Evolutionary conservation across 2,329 filamentous ascomycete species (phyloP), one percentile per base, ranked within the genome.

Genomic region (Gnomoniopsis sp.): DNA sequence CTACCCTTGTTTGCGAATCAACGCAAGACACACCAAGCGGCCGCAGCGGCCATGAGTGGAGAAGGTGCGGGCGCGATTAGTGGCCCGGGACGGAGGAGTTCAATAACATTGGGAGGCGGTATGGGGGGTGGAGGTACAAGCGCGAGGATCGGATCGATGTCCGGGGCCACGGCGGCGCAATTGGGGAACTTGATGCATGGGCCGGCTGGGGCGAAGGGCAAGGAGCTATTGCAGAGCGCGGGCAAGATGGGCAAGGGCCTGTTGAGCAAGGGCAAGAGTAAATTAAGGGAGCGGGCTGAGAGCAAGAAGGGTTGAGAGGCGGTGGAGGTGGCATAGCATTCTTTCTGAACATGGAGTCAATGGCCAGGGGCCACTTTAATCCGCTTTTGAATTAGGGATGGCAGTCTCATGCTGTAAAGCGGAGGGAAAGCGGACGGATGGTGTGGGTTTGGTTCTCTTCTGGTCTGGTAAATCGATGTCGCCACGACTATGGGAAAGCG

Each of bases 201-300:
- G 64, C 85, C 89, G 68, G 84, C 93, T 71, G 89, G 91, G 66
- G 83, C 87, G 43, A 93, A 93, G 77, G 88, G 93, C 71, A 97
- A 96, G 76, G 92, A 96, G 67, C 77, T 97, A 30, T 81, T 97
- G 70, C 90, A 95, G 64, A 88, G 88, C 22, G 93, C 93, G 56
- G 91, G 91, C 55, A 92, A 91, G 70, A 91, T 91, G 59, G 92
- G 93, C 51, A 96, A 96, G 77, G 93, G 93, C 54, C 75, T 97
- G 64, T 88, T 97, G 72, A 91, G 89, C 65, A 96, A 96, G 77
- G 91, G 93, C 65, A 93, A 90, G 76, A 93, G 84, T 76, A 93
- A 91, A 74, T 86, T 96, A 72, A 79, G 82, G 63, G 83, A 81
- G 70, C 84, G 59, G 56, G 57, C 49, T 14, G 51, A 51, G 50